These are phyloP conservation scores for Aspergillus asperescens DNA, from an alignment of 495 filamentous ascomycete species.

Conservation along the genomic window DNA sequence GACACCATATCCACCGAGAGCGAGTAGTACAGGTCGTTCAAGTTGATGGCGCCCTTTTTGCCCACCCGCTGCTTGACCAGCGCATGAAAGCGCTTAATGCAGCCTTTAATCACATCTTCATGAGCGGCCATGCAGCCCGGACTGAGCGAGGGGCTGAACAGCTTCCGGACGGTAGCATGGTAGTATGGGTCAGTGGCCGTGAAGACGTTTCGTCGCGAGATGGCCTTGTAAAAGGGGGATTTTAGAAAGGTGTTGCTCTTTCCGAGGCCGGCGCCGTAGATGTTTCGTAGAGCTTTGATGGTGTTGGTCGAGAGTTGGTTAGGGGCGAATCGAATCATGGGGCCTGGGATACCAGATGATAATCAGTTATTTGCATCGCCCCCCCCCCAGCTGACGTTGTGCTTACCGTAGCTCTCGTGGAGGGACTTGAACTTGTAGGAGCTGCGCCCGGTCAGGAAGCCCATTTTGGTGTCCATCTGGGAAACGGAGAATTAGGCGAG, in stretches of 20 bases:
- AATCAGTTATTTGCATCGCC: too few relatives aligned
- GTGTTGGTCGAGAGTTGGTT: slow-evolving; percentile 27
- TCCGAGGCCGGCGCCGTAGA: slow-evolving; percentile 21
- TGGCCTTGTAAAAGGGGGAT: slow-evolving; percentile 23
- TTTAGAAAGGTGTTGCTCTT: slow-evolving; percentile 23
- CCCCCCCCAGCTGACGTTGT: too few relatives aligned
- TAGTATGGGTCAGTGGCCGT: slow-evolving; percentile 22
- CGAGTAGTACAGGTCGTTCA: slow-evolving; percentile 25
- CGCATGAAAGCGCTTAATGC: slow-evolving; percentile 17
- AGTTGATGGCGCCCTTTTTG: slow-evolving; percentile 6
- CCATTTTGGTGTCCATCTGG: slow-evolving; percentile 20
- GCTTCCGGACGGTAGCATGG: slow-evolving; percentile 22
- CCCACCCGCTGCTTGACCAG: slow-evolving; percentile 14
- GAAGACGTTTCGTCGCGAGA: slow-evolving; percentile 26
- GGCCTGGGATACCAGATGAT: slow-evolving; percentile 7
- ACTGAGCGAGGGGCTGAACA: slow-evolving; percentile 22
- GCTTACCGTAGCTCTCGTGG: slow-evolving; percentile 20
- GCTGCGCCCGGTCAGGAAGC: slow-evolving; percentile 19
- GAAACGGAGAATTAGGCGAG: not conserved
- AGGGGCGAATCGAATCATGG: slow-evolving; percentile 20
- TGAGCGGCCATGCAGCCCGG: slow-evolving; percentile 22
- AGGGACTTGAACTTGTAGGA: slow-evolving; percentile 20
- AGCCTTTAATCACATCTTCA: slow-evolving; percentile 18
- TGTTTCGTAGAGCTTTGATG: slow-evolving; percentile 22
- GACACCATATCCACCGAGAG: slow-evolving; percentile 27